Base-by-base conservation (phyloP, 352 stramenopile genomes). In the Globisporangium uncinulatum region DNA sequence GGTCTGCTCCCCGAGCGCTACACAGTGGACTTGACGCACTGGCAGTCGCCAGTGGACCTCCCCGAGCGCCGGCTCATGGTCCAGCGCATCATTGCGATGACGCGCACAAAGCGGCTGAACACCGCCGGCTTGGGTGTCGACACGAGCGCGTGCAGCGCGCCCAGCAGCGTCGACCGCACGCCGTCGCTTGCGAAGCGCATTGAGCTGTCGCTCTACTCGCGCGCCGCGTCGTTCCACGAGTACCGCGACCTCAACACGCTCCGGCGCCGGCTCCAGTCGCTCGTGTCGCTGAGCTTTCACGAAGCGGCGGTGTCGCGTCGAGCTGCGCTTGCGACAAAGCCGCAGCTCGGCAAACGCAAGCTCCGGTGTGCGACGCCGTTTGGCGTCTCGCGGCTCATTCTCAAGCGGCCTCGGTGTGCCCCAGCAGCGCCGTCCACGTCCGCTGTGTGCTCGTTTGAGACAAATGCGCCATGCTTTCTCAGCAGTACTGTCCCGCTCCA, bases 31-130 rank as follows among this genome's bases (percentile, higher is more conserved):
- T 55, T 94, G 39, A 70, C 82, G 9, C 84, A 92, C 56, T 94
- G 84, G 84, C 84, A 94, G 71, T 89, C 81, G n/a, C 79, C 81
- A 9, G 79, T 74, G 0, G 84, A 94, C 62, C 66, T 94, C 2
- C 84, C 84, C 0, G 84, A 94, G 58, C 81, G 84, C 0, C 65
- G 84, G 0, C 69, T 94, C 2, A 92, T 94, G 84, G 84, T 94
- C 7, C 84, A 94, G 64, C 79, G 84, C 32, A 94, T 94, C 65
- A 94, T 94, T 59, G 81, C 81, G 36, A 92, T 94, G 81, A 94
- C 84, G 4, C 72, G 78, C 47, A 84, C 73, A 61, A 89, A 89
- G 53, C 63, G 71, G 24, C 61, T 86, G 29, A 66, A 80, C 20
- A 44, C 54, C 0, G 62, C 51, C 0, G 53, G 54, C 4, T 43